Percentiles rank a stretch among this genome's conserved stretches.
Evolutionary conservation across 768 basidiomycete species (phyloP).

Genomic region (Lactifluus volemus): DNA sequence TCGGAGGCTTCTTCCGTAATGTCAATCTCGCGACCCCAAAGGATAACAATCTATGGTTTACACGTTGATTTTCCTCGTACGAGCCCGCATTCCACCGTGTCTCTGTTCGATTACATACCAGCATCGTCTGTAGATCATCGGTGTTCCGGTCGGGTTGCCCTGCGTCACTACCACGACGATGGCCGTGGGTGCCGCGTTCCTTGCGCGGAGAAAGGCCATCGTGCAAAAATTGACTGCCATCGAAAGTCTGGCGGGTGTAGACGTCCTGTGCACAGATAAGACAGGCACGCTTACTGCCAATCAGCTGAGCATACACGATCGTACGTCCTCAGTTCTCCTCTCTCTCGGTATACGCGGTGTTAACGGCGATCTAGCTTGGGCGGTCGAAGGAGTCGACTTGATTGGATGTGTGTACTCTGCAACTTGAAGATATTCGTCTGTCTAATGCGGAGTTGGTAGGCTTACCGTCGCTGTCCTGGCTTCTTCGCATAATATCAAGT

Average conservation of each 20-base stretch:
- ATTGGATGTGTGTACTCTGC: conserved; percentile 23
- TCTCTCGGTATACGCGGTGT: neutral
- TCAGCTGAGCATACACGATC: conserved; percentile 39
- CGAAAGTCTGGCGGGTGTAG: conserved; percentile 42
- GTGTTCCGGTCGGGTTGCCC: conserved; percentile 42
- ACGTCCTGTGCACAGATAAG: conserved; percentile 37
- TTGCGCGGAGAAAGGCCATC: conserved; percentile 36
- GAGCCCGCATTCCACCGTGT: neutral
- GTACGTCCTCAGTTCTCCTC: conserved; percentile 13
- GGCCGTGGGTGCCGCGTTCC: conserved; percentile 39
- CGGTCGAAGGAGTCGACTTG: conserved; percentile 24
- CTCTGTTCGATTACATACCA: neutral
- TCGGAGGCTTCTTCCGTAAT: conserved; percentile 35
- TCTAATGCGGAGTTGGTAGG: conserved; percentile 10
- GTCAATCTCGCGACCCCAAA: conserved; percentile 31
- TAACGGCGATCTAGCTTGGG: conserved; percentile 14
- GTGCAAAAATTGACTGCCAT: conserved; percentile 43
- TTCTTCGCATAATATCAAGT: conserved; percentile 38
- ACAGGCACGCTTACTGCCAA: conserved; percentile 42
- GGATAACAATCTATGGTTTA: conserved; percentile 40
- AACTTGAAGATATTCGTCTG: neutral
- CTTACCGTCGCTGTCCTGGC: conserved; percentile 37
- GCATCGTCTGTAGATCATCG: conserved; percentile 29
- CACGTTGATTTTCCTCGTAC: conserved; percentile 33
- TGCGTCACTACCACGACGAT: conserved; percentile 35